Conservation (phyloP, 345 rosid species). For the Streptanthus diversifolius region DNA sequence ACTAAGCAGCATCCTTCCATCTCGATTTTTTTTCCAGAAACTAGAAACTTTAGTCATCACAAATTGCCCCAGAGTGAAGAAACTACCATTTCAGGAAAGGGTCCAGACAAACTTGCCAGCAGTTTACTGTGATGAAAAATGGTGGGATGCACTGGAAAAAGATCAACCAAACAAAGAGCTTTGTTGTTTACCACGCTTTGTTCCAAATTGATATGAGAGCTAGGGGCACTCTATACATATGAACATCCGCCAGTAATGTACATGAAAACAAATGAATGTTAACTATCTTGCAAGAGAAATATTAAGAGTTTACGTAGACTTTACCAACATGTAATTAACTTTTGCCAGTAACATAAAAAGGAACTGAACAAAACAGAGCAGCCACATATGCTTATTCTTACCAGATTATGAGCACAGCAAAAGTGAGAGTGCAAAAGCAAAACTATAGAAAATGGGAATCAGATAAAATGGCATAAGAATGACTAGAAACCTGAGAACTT, state of each 20-base stretch:
- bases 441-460: background rate
- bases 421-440: constrained; percentile 2
- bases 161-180: constrained; percentile 22
- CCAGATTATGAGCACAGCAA: background rate
- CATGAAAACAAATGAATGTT: background rate
- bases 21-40: constrained; percentile 28
- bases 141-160: constrained; percentile 49
- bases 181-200: constrained; percentile 33
- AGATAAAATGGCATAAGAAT: background rate
- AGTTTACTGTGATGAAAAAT: constrained; percentile 39
- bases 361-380: background rate
- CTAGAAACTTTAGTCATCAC: constrained; percentile 43
- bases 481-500: background rate
- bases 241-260: constrained; percentile 8
- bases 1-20: constrained; percentile 38
- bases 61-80: constrained; percentile 42
- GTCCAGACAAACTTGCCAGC: constrained; percentile 17
- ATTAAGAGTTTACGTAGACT: background rate
- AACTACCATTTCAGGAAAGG: constrained; percentile 29
- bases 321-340: background rate
- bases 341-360: background rate
- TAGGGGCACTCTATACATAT: background rate
- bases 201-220: constrained; percentile 31
- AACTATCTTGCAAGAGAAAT: background rate
- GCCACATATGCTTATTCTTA: background rate